These are phyloP conservation scores for Amanita pseudoporphyria DNA, from an alignment of 768 basidiomycete species.

Conservation along the genomic window DNA sequence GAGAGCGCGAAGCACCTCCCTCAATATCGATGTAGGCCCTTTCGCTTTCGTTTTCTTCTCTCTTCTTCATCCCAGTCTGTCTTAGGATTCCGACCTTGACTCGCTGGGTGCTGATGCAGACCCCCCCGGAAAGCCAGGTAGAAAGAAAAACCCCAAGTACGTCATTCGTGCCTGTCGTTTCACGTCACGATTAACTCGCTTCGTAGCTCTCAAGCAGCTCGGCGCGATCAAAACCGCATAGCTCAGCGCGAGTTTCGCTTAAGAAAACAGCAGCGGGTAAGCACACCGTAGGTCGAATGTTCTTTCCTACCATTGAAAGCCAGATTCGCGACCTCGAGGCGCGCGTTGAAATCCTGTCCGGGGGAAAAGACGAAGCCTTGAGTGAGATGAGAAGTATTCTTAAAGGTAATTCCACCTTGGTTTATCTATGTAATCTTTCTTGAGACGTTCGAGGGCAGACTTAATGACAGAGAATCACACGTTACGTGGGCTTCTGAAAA, in stretches of 20 bases:
- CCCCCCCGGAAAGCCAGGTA: slow-evolving; percentile 55
- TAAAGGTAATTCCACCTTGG: slow-evolving; percentile 33
- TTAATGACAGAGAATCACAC: slow-evolving; percentile 86
- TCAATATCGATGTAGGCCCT: slow-evolving; percentile 44
- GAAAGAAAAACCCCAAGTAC: slow-evolving; percentile 88
- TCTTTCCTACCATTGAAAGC: slow-evolving; percentile 4
- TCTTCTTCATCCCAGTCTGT: slow-evolving; percentile 5
- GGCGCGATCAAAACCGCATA: slow-evolving; percentile 85
- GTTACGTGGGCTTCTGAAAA: slow-evolving; percentile 69
- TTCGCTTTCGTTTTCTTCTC: not conserved
- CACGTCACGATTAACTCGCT: slow-evolving; percentile 8
- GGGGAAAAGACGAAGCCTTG: slow-evolving; percentile 83
- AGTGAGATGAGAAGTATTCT: slow-evolving; percentile 76
- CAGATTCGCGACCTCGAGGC: slow-evolving; percentile 95
- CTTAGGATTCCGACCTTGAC: slow-evolving; percentile 60
- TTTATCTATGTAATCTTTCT: not conserved
- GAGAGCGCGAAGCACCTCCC: slow-evolving; percentile 58
- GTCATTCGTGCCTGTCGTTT: slow-evolving; percentile 17
- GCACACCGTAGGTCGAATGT: not conserved
- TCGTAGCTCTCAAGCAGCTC: slow-evolving; percentile 74
- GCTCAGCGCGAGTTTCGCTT: slow-evolving; percentile 91
- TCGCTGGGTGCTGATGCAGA: slow-evolving; percentile 30
- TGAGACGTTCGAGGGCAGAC: slow-evolving; percentile 30
- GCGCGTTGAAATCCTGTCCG: slow-evolving; percentile 88
- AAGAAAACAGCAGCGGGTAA: slow-evolving; percentile 80